phyloP scores from a whole-genome alignment of 2,329 filamentous ascomycete genomes.

The Gnomoniopsis sp. region DNA sequence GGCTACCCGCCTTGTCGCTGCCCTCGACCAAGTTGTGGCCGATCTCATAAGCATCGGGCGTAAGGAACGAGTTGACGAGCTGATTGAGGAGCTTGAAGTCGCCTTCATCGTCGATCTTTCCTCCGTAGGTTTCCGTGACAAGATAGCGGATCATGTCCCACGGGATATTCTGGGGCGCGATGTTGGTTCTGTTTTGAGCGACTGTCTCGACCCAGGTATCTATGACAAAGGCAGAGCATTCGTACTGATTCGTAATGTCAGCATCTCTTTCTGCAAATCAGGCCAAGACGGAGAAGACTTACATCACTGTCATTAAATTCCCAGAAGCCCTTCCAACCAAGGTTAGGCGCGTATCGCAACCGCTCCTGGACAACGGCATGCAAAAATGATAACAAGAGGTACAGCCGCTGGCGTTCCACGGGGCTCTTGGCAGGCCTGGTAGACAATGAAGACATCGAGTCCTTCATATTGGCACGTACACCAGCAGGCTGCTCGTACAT shows the following conservation, averaged over 20 bases:
- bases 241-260: slow-evolving; percentile 61
- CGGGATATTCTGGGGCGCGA: slow-evolving; percentile 88
- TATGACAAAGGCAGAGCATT: slow-evolving; percentile 94
- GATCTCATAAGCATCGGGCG: slow-evolving; percentile 85
- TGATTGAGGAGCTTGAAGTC: slow-evolving; percentile 73
- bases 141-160: slow-evolving; percentile 95
- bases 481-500: slow-evolving; percentile 99
- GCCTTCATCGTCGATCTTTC: slow-evolving; percentile 89
- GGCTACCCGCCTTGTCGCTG: slow-evolving; percentile 51
- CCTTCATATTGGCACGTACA: slow-evolving; percentile 97
- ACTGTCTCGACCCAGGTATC: slow-evolving; percentile 89
- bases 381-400: slow-evolving; percentile 87
- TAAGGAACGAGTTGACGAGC: slow-evolving; percentile 76
- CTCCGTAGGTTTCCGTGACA: slow-evolving; percentile 91
- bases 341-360: slow-evolving; percentile 84
- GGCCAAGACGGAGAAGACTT: slow-evolving; percentile 44
- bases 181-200: slow-evolving; percentile 82
- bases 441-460: slow-evolving; percentile 82
- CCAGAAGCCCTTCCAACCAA: slow-evolving; percentile 99
- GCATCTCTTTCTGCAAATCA: slow-evolving; percentile 1
- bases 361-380: slow-evolving; percentile 96
- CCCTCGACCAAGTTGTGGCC: slow-evolving; percentile 84
- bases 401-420: slow-evolving; percentile 85
- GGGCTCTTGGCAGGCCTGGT: slow-evolving; percentile 74
- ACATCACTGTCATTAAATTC: slow-evolving; percentile 99